Evolutionary conservation across 1,139 yeast genomes (phyloP).

Genomic region (Yamadazyma jaroonii): DNA sequence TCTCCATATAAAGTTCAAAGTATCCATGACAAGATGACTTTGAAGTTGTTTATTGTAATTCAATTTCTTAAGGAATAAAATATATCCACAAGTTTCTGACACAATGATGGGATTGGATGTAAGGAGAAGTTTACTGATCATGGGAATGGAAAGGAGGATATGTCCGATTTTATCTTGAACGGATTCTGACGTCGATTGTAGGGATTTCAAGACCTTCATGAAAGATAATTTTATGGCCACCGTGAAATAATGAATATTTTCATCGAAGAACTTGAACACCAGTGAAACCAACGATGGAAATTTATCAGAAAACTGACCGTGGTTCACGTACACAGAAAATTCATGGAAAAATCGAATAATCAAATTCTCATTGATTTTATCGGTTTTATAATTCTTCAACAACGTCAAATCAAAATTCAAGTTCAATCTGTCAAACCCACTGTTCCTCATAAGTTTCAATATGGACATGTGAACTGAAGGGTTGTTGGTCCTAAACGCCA

Average conservation of each 20-base stretch:
- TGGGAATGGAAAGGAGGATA: constrained; percentile 1
- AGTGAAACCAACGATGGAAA: background rate
- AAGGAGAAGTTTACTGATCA: constrained; percentile 10
- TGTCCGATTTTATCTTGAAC: too few relatives aligned
- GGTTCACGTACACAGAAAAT: background rate
- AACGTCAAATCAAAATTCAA: background rate
- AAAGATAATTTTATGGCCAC: constrained; percentile 7
- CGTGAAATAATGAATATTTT: constrained; percentile 1
- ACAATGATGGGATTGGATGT: constrained; percentile 33
- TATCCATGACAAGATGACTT: constrained; percentile 56
- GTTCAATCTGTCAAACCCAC: background rate
- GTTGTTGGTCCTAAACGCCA: background rate
- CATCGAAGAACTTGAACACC: constrained; percentile 3
- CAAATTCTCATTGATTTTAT: background rate
- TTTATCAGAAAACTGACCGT: background rate
- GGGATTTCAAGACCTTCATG: constrained; percentile 7
- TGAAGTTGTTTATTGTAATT: constrained; percentile 33
- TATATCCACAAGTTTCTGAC: constrained; percentile 48
- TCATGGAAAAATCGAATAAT: background rate
- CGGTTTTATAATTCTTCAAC: background rate
- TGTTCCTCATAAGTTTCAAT: background rate
- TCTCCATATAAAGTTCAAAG: constrained; percentile 63
- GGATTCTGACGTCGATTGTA: background rate
- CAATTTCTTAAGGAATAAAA: constrained; percentile 40
- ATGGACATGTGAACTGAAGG: background rate